These are phyloP conservation scores for Pyrus betulifolia DNA, from an alignment of 306 rosid species.

Conservation along the genomic window DNA sequence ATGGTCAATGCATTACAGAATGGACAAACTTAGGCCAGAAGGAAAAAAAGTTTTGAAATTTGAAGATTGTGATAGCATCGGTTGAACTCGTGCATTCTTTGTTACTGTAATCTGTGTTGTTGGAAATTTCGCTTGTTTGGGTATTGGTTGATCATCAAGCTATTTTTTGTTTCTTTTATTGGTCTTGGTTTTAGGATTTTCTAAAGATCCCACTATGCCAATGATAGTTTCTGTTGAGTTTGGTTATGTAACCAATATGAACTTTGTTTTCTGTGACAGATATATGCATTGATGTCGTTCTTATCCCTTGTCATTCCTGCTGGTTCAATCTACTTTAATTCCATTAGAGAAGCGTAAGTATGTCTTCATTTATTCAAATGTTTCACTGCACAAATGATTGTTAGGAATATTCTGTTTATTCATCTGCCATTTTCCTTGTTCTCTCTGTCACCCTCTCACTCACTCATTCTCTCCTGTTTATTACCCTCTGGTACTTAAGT, in stretches of 20 bases:
- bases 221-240: slow-evolving; percentile 6
- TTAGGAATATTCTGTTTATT: neutral
- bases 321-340: slow-evolving; percentile 77
- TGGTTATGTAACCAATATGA: slow-evolving; percentile 4
- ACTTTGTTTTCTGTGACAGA: slow-evolving; percentile 38
- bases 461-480: neutral
- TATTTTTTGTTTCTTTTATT: neutral
- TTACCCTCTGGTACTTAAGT: neutral
- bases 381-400: neutral
- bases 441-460: neutral
- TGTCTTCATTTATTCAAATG: neutral
- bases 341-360: slow-evolving; percentile 95
- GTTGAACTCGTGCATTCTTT: neutral
- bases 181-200: neutral
- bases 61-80: neutral
- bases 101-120: neutral
- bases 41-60: neutral
- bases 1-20: neutral
- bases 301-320: slow-evolving; percentile 71
- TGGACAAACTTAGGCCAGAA: neutral
- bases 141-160: neutral
- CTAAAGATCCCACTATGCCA: neutral
- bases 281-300: slow-evolving; percentile 90
- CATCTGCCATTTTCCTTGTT: neutral
- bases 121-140: neutral